Evolutionary conservation across 176 grass and related monocot genomes (phyloP).

Genomic region (Coix lacrymajobi): DNA sequence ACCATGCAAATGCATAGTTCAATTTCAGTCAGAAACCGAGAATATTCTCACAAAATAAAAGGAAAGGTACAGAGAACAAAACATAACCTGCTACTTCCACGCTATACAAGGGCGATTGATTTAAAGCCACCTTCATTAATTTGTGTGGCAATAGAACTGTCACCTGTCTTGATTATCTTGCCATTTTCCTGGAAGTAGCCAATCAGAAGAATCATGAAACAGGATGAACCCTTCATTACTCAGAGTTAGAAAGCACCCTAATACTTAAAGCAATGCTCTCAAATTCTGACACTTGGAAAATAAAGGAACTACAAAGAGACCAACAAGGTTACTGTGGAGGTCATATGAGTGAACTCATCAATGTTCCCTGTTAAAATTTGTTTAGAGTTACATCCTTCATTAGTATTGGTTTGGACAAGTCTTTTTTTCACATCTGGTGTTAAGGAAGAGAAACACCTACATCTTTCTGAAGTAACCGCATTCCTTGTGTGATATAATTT

Average conservation of each 20-base stretch:
- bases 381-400: neutral
- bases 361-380: neutral
- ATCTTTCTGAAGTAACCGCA: neutral
- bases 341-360: neutral
- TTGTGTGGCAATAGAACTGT: constrained; percentile 62
- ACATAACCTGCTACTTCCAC: constrained; percentile 11
- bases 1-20: neutral
- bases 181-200: constrained; percentile 55
- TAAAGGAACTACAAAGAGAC: neutral
- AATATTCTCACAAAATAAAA: neutral
- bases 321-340: neutral
- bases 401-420: neutral
- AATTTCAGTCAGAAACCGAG: neutral
- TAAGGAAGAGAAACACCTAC: neutral
- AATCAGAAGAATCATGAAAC: constrained; percentile 17
- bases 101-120: constrained; percentile 37
- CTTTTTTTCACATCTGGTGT: neutral
- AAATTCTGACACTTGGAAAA: constrained; percentile 4
- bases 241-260: neutral
- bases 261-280: constrained; percentile 7
- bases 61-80: constrained; percentile 3
- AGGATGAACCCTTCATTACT: neutral
- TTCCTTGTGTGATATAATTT: neutral
- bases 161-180: constrained; percentile 90
- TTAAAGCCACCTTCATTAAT: constrained; percentile 76